A percentile compares a stretch with the other conserved stretches of the same genome.
phyloP scores from a whole-genome alignment of 257 asterid genomes.

The Leonotis leonurus region DNA sequence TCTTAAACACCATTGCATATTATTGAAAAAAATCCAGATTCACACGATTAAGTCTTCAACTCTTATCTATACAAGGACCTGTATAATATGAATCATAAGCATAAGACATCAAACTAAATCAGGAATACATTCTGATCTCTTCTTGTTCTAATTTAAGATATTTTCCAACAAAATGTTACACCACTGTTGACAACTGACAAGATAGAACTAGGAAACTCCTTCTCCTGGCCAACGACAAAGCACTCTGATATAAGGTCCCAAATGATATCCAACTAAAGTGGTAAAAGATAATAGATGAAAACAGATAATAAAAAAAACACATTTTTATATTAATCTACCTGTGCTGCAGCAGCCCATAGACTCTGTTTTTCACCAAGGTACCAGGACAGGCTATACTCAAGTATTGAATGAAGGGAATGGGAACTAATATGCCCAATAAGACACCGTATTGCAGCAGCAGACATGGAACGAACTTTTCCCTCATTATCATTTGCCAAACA shows the following conservation, averaged over 20 bases:
- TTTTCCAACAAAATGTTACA: background rate
- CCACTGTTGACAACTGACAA: background rate
- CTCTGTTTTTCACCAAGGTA: slow-evolving; percentile 55
- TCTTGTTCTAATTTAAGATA: too few species aligned
- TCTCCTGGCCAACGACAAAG: background rate
- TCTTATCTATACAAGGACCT: background rate
- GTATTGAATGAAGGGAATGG: slow-evolving; percentile 41
- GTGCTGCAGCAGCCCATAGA: slow-evolving; percentile 87
- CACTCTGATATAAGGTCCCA: background rate
- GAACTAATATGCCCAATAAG: slow-evolving; percentile 59
- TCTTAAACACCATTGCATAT: background rate
- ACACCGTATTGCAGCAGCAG: slow-evolving; percentile 69
- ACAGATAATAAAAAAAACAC: slow-evolving; percentile 3
- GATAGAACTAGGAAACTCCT: background rate
- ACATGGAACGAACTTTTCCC: slow-evolving; percentile 73
- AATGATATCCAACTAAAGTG: background rate
- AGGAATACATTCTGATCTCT: background rate
- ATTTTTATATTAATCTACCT: slow-evolving; percentile 40
- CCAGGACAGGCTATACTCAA: slow-evolving; percentile 69
- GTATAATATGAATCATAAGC: background rate
- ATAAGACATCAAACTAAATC: background rate
- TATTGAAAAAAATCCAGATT: background rate
- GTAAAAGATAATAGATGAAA: background rate
- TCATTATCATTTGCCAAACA: slow-evolving; percentile 78
- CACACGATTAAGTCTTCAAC: background rate